Evolutionary conservation across 116 monocot species (phyloP).

Genomic region (Thalassia testudinum): DNA sequence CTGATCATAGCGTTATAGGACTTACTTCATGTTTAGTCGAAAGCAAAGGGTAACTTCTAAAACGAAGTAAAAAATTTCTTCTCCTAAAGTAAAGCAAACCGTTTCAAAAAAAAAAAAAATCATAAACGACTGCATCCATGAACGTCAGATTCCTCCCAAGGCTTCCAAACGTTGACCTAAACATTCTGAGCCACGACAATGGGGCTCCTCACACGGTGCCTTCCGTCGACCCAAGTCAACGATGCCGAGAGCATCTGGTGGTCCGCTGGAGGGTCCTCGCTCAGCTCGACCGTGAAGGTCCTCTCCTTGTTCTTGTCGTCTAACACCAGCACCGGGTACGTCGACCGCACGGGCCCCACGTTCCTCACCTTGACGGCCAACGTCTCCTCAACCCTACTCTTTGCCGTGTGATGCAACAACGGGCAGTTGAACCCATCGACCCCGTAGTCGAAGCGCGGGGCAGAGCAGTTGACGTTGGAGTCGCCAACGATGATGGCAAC

Average conservation of each 20-base stretch:
- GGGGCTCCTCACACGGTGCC: slow-evolving; percentile 5
- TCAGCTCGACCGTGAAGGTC: not conserved
- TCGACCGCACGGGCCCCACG: slow-evolving; percentile 14
- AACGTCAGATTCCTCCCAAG: no score
- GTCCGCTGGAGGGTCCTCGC: not conserved
- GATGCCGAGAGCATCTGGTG: not conserved
- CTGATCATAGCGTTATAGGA: no score
- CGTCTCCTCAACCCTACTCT: no score
- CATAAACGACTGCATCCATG: no score
- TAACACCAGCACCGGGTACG: slow-evolving; percentile 17
- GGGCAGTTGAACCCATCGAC: slow-evolving; percentile 7
- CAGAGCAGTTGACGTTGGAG: not conserved
- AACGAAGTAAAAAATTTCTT: no score
- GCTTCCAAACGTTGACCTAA: no score
- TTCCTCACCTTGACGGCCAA: no score
- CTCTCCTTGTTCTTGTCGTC: not conserved
- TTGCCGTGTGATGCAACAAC: not conserved
- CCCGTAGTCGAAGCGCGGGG: not conserved
- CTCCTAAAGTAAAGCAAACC: no score
- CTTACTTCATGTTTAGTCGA: no score
- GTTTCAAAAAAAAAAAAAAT: no score
- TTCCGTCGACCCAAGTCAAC: not conserved
- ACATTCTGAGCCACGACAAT: slow-evolving; percentile 1
- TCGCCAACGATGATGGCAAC: not conserved
- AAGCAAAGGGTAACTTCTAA: no score